Base-by-base conservation (phyloP, 331 rosid species). In the Malus hybrid region DNA sequence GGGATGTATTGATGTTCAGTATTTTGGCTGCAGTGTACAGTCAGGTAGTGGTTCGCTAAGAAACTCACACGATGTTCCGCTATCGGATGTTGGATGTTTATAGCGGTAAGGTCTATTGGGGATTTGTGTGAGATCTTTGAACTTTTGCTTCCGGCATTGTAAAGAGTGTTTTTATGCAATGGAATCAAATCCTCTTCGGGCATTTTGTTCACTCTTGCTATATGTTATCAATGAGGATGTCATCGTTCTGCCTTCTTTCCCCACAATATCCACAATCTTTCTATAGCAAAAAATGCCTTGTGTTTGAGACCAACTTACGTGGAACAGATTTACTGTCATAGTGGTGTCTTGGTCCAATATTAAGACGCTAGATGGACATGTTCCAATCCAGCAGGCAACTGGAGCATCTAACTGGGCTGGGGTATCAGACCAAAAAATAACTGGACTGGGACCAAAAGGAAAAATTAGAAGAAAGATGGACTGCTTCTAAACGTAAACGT, bases 101-200 rank as follows among this genome's bases (percentile, higher is more conserved):
- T 78, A 63, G 30, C 76, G 28, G 66, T 77, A 55, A 79, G 85
- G 76, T 89, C 90, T 84, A 70, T 87, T 91, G 88, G 67, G 82
- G 82, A 70, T 79, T 61, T 16, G 46, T 75, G 63, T 75, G 89
- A 81, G 85, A 91, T 78, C 87, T 84, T 82, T 75, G 64, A 65
- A 30, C 74, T 58, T 71, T 20, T 76, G 46, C 77, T 67, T 66
- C 65, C 50, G 62, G 73, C 39, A 42, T 19, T 82, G 81, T 75
- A 70, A 58, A 81, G 12, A 62, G 6, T 74, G 73, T 33, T 60
- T 55, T 73, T 56, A 60, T 70, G 55, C 80, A 68, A 75, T 56
- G 74, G 77, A 83, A 83, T 42, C 68, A 5, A 65, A 6, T 0
- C 36, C 73, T 69, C 33, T 56, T 46, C 32, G 36, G 71, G 26